These are phyloP conservation scores for Talaromyces sp. DNA, from an alignment of 2,329 filamentous ascomycete species.

Conservation along the genomic window DNA sequence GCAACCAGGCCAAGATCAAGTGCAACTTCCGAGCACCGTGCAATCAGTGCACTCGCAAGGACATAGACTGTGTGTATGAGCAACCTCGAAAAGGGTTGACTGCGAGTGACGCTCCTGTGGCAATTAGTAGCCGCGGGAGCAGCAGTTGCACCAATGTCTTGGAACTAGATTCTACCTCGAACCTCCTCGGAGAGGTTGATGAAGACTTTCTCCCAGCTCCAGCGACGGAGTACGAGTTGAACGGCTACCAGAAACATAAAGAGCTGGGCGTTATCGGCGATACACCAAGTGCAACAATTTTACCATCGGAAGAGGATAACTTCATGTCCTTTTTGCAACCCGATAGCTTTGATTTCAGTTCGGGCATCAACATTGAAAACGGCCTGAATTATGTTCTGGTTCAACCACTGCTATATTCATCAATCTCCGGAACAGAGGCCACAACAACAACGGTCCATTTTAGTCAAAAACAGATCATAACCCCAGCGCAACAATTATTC, in stretches of 20 bases:
- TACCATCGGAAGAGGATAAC: background rate
- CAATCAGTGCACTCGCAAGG: slow-evolving; percentile 17
- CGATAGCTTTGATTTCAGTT: background rate
- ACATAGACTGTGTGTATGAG: slow-evolving; percentile 14
- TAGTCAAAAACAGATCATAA: slow-evolving; percentile 1
- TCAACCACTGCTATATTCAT: background rate
- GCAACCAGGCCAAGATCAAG: slow-evolving; percentile 19
- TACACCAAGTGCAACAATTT: background rate
- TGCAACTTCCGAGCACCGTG: slow-evolving; percentile 17
- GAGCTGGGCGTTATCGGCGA: background rate
- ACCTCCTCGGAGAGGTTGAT: background rate
- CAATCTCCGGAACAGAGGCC: background rate
- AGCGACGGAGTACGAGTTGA: background rate
- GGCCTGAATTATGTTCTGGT: background rate
- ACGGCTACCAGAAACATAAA: background rate
- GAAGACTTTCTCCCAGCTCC: background rate
- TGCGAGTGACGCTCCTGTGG: background rate
- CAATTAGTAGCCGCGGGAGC: background rate
- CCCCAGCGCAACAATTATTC: slow-evolving; percentile 8
- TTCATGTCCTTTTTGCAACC: background rate
- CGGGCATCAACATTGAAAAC: background rate
- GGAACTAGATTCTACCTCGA: background rate
- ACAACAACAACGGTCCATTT: slow-evolving; percentile 1
- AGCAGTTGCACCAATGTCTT: background rate
- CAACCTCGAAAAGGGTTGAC: background rate